Percentiles rank a stretch among this genome's conserved stretches.
Evolutionary conservation across 768 basidiomycete species (phyloP).

Genomic region (Serendipita indica): DNA sequence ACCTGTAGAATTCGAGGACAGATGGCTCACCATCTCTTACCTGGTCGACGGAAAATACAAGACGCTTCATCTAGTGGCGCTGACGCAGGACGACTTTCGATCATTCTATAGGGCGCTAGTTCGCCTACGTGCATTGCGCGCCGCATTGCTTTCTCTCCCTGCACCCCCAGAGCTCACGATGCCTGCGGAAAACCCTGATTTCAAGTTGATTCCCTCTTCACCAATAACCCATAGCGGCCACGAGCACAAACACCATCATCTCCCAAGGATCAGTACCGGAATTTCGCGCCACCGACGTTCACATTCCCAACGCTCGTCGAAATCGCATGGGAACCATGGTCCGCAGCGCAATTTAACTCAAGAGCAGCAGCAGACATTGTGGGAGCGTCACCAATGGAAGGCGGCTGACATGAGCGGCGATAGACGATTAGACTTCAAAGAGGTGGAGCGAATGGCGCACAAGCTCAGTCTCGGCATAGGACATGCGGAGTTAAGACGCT

Average conservation of each 20-base stretch:
- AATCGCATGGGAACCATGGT: slow-evolving; percentile 6
- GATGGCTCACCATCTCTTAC: slow-evolving; percentile 81
- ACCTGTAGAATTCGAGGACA: slow-evolving; percentile 42
- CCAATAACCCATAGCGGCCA: not conserved
- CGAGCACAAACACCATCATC: not conserved
- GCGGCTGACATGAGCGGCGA: slow-evolving; percentile 48
- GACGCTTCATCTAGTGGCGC: slow-evolving; percentile 70
- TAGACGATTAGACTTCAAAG: slow-evolving; percentile 49
- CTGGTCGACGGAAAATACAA: slow-evolving; percentile 65
- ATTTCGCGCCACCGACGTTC: not conserved
- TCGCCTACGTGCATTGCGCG: not conserved
- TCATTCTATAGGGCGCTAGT: not conserved
- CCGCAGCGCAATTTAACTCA: not conserved
- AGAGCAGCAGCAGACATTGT: slow-evolving; percentile 49
- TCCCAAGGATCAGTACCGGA: no score
- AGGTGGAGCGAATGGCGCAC: slow-evolving; percentile 56
- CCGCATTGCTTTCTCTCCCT: not conserved
- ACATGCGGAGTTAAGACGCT: slow-evolving; percentile 34
- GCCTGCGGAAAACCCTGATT: not conserved
- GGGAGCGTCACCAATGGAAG: slow-evolving; percentile 77
- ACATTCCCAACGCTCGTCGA: not conserved
- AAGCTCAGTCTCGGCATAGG: slow-evolving; percentile 51
- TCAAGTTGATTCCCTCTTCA: not conserved
- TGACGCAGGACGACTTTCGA: slow-evolving; percentile 43
- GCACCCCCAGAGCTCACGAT: not conserved